Base-by-base conservation (phyloP, 257 asterid species). In the Thymus mandschuricus region DNA sequence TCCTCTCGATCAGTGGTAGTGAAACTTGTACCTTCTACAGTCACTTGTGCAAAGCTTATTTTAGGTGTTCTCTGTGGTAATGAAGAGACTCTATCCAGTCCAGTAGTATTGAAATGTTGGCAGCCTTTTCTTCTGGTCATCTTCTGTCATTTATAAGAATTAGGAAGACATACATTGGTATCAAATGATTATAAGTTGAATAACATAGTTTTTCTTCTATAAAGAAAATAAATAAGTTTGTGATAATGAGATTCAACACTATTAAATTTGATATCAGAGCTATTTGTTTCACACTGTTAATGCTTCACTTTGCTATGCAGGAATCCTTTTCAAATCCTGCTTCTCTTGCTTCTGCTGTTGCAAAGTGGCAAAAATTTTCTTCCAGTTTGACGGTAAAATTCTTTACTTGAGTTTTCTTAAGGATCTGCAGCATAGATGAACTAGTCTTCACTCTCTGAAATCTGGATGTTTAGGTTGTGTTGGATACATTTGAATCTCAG, bases 401-500 rank as follows among this genome's bases (percentile, higher is more conserved):
- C 58, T 61, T 5, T 43, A 40, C 61, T 49, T 10, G 12, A 46
- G 48, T 29, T 59, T 58, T 54, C 60, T 65, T 41, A n/a, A 64
- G 66, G 45, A 55, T 59, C 64, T n/a, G 55, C 35, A 34, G 13
- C 10, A 41, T 59, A 40, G 34, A 15, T 50, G 55, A 35, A 38
- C 10, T 58, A n/a, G 31, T 49, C 40, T 48, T 66, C 70, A 76
- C 51, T 70, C 58, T 63, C 7, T 58, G 54, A 50, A 66, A 74
- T 66, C 57, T 77, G 78, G 71, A 44, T 48, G 46, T 84, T 60
- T 62, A 94, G 99, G 91, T 88, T 54, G 98, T 89, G 59, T 73
- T 94, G 79, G 88, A 81, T 78, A 88, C 97, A 61, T 91, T 94
- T 71, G 98, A 91, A 85, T 92, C 98, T 80, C 99, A 91, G 76